Conservation (phyloP, 257 asterid genomes). For the Schizonepeta tenuifolia region DNA sequence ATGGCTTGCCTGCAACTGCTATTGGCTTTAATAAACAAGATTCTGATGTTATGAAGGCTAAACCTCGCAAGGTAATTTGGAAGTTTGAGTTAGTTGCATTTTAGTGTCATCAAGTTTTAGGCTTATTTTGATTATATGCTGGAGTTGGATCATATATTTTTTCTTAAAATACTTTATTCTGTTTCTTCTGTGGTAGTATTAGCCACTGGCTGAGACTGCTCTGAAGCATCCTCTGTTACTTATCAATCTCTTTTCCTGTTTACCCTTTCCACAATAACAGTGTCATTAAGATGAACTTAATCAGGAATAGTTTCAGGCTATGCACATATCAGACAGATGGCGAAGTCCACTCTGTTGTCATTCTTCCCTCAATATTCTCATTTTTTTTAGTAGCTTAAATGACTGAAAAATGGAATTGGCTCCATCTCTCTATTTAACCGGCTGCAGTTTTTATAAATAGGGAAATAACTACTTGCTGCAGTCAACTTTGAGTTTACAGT, state of each 20-base stretch:
- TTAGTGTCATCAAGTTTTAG: background rate
- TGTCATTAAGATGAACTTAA: background rate
- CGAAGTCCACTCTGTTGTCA: background rate
- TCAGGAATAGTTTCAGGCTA: constrained; percentile 6
- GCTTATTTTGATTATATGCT: background rate
- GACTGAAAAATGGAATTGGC: background rate
- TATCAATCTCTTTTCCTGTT: background rate
- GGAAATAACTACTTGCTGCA: background rate
- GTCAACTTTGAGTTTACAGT: background rate
- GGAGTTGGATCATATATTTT: constrained; percentile 23
- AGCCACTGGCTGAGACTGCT: constrained; percentile 5
- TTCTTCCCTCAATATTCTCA: constrained; percentile 1
- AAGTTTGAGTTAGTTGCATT: constrained; percentile 11
- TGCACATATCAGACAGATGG: constrained; percentile 6
- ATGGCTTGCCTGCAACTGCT: constrained; percentile 99
- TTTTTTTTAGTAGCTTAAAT: background rate
- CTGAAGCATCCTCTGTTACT: constrained; percentile 19
- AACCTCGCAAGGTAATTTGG: constrained; percentile 90
- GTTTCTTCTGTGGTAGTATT: constrained; percentile 6
- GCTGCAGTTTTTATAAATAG: no score
- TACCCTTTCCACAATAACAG: background rate
- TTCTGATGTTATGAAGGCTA: constrained; percentile 96
- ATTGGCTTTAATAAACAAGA: constrained; percentile 99
- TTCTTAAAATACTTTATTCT: constrained; percentile 9
- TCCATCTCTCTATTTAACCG: background rate